phyloP scores from a whole-genome alignment of 2,329 filamentous ascomycete species.

The Penicillium psychrosexuale region DNA sequence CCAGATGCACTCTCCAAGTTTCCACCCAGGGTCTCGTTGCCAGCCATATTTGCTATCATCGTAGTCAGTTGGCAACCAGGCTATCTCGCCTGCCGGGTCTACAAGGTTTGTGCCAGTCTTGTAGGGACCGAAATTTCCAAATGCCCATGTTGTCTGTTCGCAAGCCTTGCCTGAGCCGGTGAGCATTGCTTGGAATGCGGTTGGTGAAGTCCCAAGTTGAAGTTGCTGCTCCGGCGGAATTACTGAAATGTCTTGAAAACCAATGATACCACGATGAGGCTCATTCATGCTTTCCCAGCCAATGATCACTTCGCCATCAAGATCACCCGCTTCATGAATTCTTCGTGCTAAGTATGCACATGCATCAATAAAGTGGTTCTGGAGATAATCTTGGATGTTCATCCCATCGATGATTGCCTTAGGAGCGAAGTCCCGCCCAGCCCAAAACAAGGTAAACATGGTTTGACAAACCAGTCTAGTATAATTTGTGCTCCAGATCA shows the following conservation, averaged over 20 bases:
- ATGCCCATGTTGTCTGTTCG: conserved; percentile 88
- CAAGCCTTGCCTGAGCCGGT: conserved; percentile 87
- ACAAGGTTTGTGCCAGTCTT: conserved; percentile 79
- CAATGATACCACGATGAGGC: conserved; percentile 83
- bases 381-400: conserved; percentile 95
- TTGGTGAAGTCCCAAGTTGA: conserved; percentile 89
- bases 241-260: conserved; percentile 73
- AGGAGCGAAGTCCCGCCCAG: conserved; percentile 83
- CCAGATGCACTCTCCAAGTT: conserved; percentile 92
- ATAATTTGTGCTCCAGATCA: conserved; percentile 99
- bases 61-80: conserved; percentile 79
- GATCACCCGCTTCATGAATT: conserved; percentile 84
- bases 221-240: conserved; percentile 85
- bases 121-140: conserved; percentile 87
- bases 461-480: conserved; percentile 79
- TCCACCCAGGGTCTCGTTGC: conserved; percentile 84
- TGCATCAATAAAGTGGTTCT: conserved; percentile 78
- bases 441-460: conserved; percentile 94
- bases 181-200: conserved; percentile 88
- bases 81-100: conserved; percentile 79
- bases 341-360: conserved; percentile 75
- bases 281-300: conserved; percentile 98
- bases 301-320: conserved; percentile 82
- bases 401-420: conserved; percentile 92
- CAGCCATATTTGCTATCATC: conserved; percentile 88